These are phyloP conservation scores for Cytospora mali DNA, from an alignment of 2,329 filamentous ascomycete species.

Conservation along the genomic window DNA sequence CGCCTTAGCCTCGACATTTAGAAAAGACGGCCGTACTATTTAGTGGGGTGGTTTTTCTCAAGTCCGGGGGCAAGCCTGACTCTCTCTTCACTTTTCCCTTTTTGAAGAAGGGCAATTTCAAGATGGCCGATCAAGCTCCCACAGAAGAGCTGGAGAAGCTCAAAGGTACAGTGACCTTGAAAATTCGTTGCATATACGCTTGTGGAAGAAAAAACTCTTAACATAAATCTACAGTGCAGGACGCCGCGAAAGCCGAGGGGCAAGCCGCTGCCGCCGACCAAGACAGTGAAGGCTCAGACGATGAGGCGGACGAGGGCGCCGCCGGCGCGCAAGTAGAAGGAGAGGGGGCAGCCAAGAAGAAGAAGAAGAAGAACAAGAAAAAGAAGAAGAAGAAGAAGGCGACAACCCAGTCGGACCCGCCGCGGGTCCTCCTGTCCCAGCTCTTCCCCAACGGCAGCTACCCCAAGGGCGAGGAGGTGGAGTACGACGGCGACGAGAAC, in stretches of 20 bases:
- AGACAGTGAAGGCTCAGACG: slow-evolving; percentile 55
- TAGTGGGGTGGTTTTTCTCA: slow-evolving; percentile 12
- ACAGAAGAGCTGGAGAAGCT: slow-evolving; percentile 47
- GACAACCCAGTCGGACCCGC: slow-evolving; percentile 76
- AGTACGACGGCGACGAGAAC: slow-evolving; percentile 74
- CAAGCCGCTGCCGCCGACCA: slow-evolving; percentile 42
- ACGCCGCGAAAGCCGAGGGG: slow-evolving; percentile 42
- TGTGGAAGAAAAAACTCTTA: background rate
- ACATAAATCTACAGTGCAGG: slow-evolving; percentile 40
- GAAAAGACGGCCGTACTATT: background rate
- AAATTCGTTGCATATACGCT: background rate
- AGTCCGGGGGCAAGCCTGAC: background rate
- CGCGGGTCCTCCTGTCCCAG: slow-evolving; percentile 71
- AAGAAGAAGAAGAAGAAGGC: slow-evolving; percentile 69
- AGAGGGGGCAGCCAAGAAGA: slow-evolving; percentile 62
- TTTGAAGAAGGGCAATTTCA: slow-evolving; percentile 28
- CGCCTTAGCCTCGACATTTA: slow-evolving; percentile 16
- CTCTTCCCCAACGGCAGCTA: slow-evolving; percentile 74
- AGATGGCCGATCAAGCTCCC: slow-evolving; percentile 46
- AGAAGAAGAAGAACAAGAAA: slow-evolving; percentile 81
- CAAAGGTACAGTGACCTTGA: slow-evolving; percentile 37
- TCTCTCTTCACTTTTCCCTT: slow-evolving; percentile 14
- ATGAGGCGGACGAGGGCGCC: slow-evolving; percentile 50
- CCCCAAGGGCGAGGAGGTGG: slow-evolving; percentile 76
- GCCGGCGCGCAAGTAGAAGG: slow-evolving; percentile 43